Evolutionary conservation across 176 grass and related monocot genomes (phyloP).

Genomic region (Dendrocalamus sinicus): DNA sequence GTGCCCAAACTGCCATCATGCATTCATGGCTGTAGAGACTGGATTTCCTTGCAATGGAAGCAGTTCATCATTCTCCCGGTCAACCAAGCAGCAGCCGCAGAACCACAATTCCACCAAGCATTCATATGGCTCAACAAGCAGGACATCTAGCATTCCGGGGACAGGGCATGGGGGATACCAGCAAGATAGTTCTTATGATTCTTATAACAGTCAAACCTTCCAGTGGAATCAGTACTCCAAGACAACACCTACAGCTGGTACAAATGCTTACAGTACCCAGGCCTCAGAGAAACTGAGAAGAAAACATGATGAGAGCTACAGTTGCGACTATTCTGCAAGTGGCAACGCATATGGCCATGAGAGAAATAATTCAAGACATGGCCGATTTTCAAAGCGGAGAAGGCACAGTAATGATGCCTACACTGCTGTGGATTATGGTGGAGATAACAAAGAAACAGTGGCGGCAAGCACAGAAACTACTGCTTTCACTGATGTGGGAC

Average conservation of each 20-base stretch:
- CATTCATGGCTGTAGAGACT: constrained; percentile 83
- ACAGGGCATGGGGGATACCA: constrained; percentile 59
- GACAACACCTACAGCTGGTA: constrained; percentile 42
- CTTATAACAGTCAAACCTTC: constrained; percentile 63
- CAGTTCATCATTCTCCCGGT: constrained; percentile 67
- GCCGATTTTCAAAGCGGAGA: constrained; percentile 58
- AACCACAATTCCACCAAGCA: constrained; percentile 59
- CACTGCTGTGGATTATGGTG: constrained; percentile 43
- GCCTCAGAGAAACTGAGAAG: constrained; percentile 45
- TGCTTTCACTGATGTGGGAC: constrained; percentile 50
- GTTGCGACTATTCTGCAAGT: constrained; percentile 49
- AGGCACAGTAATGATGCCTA: constrained; percentile 48
- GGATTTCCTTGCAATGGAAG: constrained; percentile 70
- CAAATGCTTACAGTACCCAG: constrained; percentile 52
- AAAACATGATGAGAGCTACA: constrained; percentile 55
- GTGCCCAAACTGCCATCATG: constrained; percentile 87
- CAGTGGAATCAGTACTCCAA: constrained; percentile 64
- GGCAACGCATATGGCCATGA: constrained; percentile 49
- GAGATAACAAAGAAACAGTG: constrained; percentile 54
- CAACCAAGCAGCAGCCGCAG: constrained; percentile 55
- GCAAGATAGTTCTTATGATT: constrained; percentile 64
- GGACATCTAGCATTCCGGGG: constrained; percentile 58
- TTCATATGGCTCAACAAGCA: constrained; percentile 57
- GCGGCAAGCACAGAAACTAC: constrained; percentile 42
- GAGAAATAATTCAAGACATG: constrained; percentile 48